Base-by-base conservation (phyloP, 495 filamentous ascomycete species). In the Venustampulla echinocandica region DNA sequence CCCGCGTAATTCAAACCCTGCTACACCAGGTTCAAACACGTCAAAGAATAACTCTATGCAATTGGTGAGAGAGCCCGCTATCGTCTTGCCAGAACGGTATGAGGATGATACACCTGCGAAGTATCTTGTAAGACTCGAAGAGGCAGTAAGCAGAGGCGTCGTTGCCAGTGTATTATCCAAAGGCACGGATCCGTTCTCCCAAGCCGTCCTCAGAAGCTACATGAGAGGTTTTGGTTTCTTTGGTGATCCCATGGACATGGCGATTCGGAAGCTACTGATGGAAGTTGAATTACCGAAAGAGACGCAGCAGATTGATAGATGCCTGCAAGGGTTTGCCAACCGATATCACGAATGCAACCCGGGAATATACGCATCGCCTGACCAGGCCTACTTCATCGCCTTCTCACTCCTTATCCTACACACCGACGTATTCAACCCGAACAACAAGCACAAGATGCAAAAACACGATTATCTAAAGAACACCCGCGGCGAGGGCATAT, bases 381-480 rank as follows among this genome's bases (percentile, higher is more conserved):
- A 97, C 54, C 86, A 96, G 66, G 89, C 92, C 32, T 95, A 97
- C 64, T 94, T 96, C 58, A 89, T 97, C 54, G 87, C 92, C 13
- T 99, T 97, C 57, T 97, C 93, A 1, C 81, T 97, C 33, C 69
- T 99, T 32, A 95, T 99, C 52, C 70, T 99, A 14, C 92, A 99
- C 56, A 96, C 92, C 0, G 92, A 99, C 61, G 87, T 93, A 10
- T 96, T 96, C 77, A 99, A 99, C 71, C 95, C 90, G 63, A 97
- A 96, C 70, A 97, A 97, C 63, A 97, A 95, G 66, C 79, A 90
- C 57, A 99, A 97, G 64, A 99, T 99, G 92, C 89, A 95, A 61
- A 93, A 93, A 55, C 71, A 73, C 0, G 92, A 97, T 49, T 99
- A 99, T 62, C 75, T 95, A 43, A 97, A 93, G 64, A 97, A 96